phyloP scores from a whole-genome alignment of 176 grass and related monocot species.

The Guadua angustifolia region DNA sequence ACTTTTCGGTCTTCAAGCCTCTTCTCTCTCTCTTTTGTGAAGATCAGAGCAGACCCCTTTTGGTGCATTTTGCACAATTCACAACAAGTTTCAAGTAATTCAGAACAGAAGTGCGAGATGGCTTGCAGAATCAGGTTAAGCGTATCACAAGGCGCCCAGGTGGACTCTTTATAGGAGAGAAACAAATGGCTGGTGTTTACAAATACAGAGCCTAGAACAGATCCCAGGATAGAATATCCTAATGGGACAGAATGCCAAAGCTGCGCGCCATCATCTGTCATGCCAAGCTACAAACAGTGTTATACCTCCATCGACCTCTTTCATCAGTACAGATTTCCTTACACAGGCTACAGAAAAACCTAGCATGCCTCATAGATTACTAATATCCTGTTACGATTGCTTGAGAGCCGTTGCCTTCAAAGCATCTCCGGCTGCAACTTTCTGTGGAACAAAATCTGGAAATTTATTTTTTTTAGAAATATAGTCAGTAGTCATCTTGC shows the following conservation, averaged over 20 bases:
- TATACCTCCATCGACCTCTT: neutral
- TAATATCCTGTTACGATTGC: conserved; percentile 22
- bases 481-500: neutral
- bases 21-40: neutral
- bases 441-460: conserved; percentile 84
- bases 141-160: neutral
- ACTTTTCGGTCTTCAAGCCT: neutral
- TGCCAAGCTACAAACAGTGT: neutral
- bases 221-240: neutral
- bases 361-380: conserved; percentile 3
- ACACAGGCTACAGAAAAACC: neutral
- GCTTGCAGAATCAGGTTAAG: neutral
- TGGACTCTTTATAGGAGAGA: neutral
- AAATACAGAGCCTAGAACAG: neutral
- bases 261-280: neutral
- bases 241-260: neutral
- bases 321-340: neutral
- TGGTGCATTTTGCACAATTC: neutral
- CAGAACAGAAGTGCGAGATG: neutral
- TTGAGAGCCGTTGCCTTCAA: conserved; percentile 40
- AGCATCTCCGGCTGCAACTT: conserved; percentile 61
- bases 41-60: neutral
- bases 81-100: neutral
- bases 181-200: neutral
- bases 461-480: neutral